A percentile compares a stretch with the other conserved stretches of the same genome.
Conservation (phyloP, 2,329 filamentous ascomycete species). For the Colletotrichum theobromicola region DNA sequence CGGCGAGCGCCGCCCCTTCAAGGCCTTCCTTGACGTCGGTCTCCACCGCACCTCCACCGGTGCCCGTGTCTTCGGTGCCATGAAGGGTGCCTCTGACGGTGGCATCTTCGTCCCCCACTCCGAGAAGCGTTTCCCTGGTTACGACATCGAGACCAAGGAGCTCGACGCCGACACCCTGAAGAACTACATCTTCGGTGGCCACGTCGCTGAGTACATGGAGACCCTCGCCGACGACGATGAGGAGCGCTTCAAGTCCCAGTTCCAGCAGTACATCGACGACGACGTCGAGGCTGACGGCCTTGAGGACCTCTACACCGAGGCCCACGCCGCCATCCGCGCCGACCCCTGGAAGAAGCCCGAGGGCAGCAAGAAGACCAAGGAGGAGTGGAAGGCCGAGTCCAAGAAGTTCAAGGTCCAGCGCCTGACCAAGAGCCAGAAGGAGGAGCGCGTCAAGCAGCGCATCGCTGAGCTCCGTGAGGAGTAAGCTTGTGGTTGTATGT, state of each 20-base stretch:
- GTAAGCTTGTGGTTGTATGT: slow-evolving; percentile 31
- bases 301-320: slow-evolving; percentile 95
- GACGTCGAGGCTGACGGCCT: slow-evolving; percentile 95
- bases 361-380: slow-evolving; percentile 92
- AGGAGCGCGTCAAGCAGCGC: slow-evolving; percentile 84
- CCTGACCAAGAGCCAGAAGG: slow-evolving; percentile 83
- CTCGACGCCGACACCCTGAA: slow-evolving; percentile 95
- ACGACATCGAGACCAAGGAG: slow-evolving; percentile 97
- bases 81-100: slow-evolving; percentile 99
- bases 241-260: slow-evolving; percentile 99
- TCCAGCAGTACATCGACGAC: slow-evolving; percentile 96
- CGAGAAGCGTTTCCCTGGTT: slow-evolving; percentile 99
- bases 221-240: slow-evolving; percentile 98
- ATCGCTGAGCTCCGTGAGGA: slow-evolving; percentile 79
- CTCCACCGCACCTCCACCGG: slow-evolving; percentile 96
- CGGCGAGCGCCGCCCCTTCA: slow-evolving; percentile 97
- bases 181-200: slow-evolving; percentile 99
- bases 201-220: slow-evolving; percentile 99
- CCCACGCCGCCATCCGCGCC: slow-evolving; percentile 95
- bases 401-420: slow-evolving; percentile 84
- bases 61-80: slow-evolving; percentile 98
- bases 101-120: slow-evolving; percentile 97
- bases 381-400: slow-evolving; percentile 94
- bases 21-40: slow-evolving; percentile 98
- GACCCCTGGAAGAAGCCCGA: slow-evolving; percentile 96